Conservation (phyloP, 2,329 filamentous ascomycete species). For the Aspergillus awamori region DNA sequence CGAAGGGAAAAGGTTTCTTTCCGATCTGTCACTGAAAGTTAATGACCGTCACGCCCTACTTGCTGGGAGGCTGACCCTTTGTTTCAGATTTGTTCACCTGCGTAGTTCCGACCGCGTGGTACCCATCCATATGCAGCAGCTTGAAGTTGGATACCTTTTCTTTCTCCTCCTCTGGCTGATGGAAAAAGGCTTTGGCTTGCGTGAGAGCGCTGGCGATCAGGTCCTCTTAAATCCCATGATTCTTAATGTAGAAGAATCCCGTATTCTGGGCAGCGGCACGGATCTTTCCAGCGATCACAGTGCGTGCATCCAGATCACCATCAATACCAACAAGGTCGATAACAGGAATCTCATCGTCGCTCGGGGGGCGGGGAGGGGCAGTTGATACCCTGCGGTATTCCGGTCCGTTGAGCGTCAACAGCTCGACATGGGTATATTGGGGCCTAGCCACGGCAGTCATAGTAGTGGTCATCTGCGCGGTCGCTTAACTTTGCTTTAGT, state of each 20-base stretch:
- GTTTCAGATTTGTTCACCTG: constrained; percentile 36
- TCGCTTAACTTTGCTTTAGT: not conserved
- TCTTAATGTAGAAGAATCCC: constrained; percentile 60
- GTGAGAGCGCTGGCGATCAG: constrained; percentile 23
- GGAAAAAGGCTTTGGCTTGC: constrained; percentile 49
- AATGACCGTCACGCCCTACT: not conserved
- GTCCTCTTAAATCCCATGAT: constrained; percentile 50
- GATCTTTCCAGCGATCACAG: constrained; percentile 47
- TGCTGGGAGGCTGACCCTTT: constrained; percentile 34
- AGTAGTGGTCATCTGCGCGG: not conserved
- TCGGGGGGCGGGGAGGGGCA: constrained; percentile 45
- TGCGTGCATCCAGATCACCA: constrained; percentile 38
- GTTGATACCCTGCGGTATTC: constrained; percentile 50
- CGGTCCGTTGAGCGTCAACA: constrained; percentile 49
- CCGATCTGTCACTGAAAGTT: constrained; percentile 43
- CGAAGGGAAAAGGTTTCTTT: constrained; percentile 57
- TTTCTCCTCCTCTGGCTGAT: constrained; percentile 50
- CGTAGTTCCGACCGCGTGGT: constrained; percentile 35
- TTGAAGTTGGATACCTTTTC: constrained; percentile 35
- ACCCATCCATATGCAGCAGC: constrained; percentile 55
- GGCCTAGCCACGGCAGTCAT: not conserved
- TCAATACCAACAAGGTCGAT: constrained; percentile 54
- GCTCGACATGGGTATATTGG: constrained; percentile 45
- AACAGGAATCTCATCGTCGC: constrained; percentile 55
- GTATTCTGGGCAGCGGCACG: constrained; percentile 52